Evolutionary conservation across 2,329 filamentous ascomycete species (phyloP), one percentile per base, ranked within the genome.

Genomic region (Xylaria sp.): DNA sequence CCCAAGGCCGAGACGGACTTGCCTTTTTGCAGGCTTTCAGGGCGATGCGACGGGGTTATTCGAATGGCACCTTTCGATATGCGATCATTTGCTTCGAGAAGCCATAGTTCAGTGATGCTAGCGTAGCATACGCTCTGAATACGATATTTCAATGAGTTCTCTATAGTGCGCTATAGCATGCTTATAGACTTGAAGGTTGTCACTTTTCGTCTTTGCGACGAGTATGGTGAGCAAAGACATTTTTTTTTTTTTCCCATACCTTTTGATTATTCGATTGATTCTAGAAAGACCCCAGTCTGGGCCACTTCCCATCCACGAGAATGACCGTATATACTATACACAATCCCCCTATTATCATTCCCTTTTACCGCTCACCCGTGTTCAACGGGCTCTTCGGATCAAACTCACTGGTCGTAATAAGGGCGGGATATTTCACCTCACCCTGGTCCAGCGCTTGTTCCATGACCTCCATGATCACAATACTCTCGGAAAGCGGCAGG

Each of bases 391-490:
- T 85, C 70, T 84, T 76, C 56, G 79, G 71, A 68, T 87, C 84
- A 70, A 77, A 87, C 19, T 83, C 78, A 64, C 82, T 80, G 9
- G 77, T 82, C 10, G 82, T 78, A 70, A 85, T 85, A 59, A 81
- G 68, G 13, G 81, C 80, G 1, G 83, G 81, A 67, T 85, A 85
- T 64, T 70, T 64, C 53, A 85, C 74, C 10, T 74, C 79, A 23
- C 81, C 82, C 69, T 84, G 80, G 69, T 72, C 75, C 66, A 85
- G 74, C 23, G 77, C 78, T 67, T 78, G 74, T 53, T 85, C 83
- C 82, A 85, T 85, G 54, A 79, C 77, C 72, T 92, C 87, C 91
- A 96, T 96, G 64, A 96, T 91, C 53, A 86, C 81, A 57, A 95
- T 79, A 70, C 88, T 93, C 80, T 96, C 92, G 51, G 84, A 80